Base-by-base conservation (phyloP, 2,329 filamentous ascomycete species). In the Leptodontidium sp. region DNA sequence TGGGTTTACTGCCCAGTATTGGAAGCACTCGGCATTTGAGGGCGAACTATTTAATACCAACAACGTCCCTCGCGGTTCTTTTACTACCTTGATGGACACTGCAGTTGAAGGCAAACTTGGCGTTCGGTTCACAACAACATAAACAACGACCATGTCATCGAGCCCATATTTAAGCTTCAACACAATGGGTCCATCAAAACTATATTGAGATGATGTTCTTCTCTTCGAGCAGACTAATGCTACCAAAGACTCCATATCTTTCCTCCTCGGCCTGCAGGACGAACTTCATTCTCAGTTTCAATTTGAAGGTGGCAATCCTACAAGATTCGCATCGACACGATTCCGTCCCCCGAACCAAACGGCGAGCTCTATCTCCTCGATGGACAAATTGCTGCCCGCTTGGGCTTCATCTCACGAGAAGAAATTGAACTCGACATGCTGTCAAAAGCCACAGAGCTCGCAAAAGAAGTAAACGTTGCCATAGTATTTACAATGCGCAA, bases 401-500 rank as follows among this genome's bases (percentile, higher is more conserved):
- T 63, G 9, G 61, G 70, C 21, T 66, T 67, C 26, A 43, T 63
- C 5, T 47, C 11, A 9, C 74, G 74, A 71, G 73, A 74, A 58
- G 74, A 78, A 52, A 72, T 76, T 45, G 74, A 76, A 64, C 65
- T 67, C 14, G 76, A 77, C 63, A 61, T 77, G 21, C 47, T 76
- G 8, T 70, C 65, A 12, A 74, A 86, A 70, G 88, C 88, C 3
- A 84, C 87, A 7, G 79, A 83, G 12, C 79, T 85, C 12, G 88
- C 88, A 14, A 82, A 82, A 70, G 80, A 84, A n/a, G 84, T 84
- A 0, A 87, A 90, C 49, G 84, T 88, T 68, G 88, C 89, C 11
- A 80, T 90, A 24, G 78, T 90, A 14, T 85, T 88, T 69, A 90
- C 43, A 89, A 88, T 71, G 82, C 29, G 12, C 35, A 71, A 26